These are phyloP conservation scores for Brassica incana DNA, from an alignment of 345 rosid genomes.

Conservation along the genomic window DNA sequence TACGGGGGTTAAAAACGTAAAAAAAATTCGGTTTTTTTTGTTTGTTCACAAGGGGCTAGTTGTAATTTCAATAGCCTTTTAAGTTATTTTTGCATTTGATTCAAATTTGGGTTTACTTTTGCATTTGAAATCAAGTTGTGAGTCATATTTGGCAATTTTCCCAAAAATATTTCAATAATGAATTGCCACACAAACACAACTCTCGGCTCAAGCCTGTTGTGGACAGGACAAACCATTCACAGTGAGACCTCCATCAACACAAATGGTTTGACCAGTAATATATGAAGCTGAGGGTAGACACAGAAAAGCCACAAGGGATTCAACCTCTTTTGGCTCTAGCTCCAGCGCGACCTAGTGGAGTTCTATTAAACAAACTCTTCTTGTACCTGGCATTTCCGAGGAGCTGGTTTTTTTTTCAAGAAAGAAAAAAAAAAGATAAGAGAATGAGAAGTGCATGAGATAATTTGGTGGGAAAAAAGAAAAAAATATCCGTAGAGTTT, in stretches of 20 bases:
- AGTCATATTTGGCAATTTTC: too few relatives aligned
- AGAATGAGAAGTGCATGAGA: not conserved
- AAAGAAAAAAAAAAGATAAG: not conserved
- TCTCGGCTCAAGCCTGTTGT: not conserved
- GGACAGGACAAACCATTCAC: slow-evolving; percentile 42
- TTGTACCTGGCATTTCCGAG: not conserved
- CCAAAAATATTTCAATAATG: not conserved
- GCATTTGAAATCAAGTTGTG: too few relatives aligned
- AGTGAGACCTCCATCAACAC: slow-evolving; percentile 52
- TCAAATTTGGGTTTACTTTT: too few relatives aligned
- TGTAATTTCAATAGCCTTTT: too few relatives aligned
- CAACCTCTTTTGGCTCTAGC: slow-evolving; percentile 51
- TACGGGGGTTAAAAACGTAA: too few relatives aligned
- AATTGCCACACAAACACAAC: not conserved
- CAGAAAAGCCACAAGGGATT: slow-evolving; percentile 50
- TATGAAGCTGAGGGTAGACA: slow-evolving; percentile 62
- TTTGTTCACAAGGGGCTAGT: too few relatives aligned
- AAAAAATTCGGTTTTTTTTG: too few relatives aligned
- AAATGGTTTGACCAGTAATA: slow-evolving; percentile 55
- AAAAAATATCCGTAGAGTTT: not conserved
- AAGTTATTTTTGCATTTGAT: too few relatives aligned
- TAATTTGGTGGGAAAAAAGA: not conserved
- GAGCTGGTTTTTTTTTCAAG: not conserved
- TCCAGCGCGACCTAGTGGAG: slow-evolving; percentile 52
- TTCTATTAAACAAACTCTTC: slow-evolving; percentile 27